Conservation (phyloP, 768 basidiomycete species). For the Calocybe gangraenosa region DNA sequence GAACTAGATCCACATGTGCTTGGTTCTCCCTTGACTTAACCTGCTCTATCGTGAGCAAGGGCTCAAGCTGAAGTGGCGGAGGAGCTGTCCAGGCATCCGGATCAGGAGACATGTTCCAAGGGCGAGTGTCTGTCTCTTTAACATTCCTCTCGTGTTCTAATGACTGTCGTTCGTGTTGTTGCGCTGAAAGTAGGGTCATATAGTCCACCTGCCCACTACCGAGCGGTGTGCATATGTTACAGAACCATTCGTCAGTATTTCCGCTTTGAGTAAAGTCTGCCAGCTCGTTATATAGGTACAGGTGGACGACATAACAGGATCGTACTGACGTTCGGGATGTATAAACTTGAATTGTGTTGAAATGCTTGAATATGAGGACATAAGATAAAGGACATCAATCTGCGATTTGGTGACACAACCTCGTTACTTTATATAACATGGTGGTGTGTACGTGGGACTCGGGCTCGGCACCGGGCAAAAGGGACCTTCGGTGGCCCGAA, state of each 20-base stretch:
- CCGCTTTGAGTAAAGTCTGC: slow-evolving; percentile 23
- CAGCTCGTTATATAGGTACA: background rate
- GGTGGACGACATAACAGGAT: background rate
- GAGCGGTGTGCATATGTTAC: slow-evolving; percentile 38
- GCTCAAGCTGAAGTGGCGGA: slow-evolving; percentile 13
- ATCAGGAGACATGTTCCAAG: slow-evolving; percentile 20
- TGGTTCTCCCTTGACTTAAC: slow-evolving; percentile 24
- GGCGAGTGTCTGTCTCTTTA: slow-evolving; percentile 10
- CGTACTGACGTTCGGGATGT: slow-evolving; percentile 13
- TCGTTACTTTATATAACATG: too few relatives aligned
- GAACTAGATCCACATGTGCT: slow-evolving; percentile 39
- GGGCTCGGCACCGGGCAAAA: too few relatives aligned
- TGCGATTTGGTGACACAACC: too few relatives aligned
- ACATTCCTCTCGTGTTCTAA: slow-evolving; percentile 15
- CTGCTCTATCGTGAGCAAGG: slow-evolving; percentile 23
- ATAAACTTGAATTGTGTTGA: slow-evolving; percentile 9
- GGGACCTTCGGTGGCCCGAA: too few relatives aligned
- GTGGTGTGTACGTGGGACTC: too few relatives aligned
- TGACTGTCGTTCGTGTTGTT: slow-evolving; percentile 23
- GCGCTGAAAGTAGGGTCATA: slow-evolving; percentile 21
- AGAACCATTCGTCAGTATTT: slow-evolving; percentile 24
- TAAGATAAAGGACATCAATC: too few relatives aligned
- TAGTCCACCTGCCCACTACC: slow-evolving; percentile 32
- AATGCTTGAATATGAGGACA: too few relatives aligned
- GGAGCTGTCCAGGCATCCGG: slow-evolving; percentile 21